Evolutionary conservation across 306 rosid genomes (phyloP).

Genomic region (Dicorynia guianensis): DNA sequence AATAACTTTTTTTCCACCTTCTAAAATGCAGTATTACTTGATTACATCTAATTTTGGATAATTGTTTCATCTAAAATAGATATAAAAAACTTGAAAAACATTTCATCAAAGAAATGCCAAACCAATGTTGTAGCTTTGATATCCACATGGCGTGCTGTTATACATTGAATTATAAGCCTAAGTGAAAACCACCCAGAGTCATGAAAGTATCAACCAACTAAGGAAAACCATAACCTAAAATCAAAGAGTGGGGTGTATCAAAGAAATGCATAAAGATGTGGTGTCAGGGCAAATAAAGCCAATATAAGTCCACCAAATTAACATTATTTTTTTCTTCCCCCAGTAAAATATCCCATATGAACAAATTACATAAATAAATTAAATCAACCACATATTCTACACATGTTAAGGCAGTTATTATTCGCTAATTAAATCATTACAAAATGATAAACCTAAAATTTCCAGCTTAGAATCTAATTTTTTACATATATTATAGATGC

Average conservation of each 20-base stretch:
- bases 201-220: not conserved
- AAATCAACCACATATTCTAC: not conserved
- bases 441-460: not conserved
- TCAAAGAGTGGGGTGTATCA: not conserved
- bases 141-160: not conserved
- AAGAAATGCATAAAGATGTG: not conserved
- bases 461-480: not conserved
- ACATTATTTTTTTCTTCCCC: not conserved
- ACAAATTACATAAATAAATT: not conserved
- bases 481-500: not conserved
- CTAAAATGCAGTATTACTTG: not conserved
- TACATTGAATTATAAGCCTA: not conserved
- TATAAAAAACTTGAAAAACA: slow-evolving; percentile 1
- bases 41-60: not conserved
- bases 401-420: not conserved
- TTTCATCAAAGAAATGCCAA: not conserved
- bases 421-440: not conserved
- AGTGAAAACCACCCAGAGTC: not conserved
- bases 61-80: not conserved
- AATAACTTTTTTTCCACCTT: not conserved
- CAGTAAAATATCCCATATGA: not conserved
- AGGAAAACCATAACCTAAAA: not conserved
- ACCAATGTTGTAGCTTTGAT: not conserved
- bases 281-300: not conserved
- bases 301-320: not conserved